phyloP scores from a whole-genome alignment of 768 basidiomycete species.

The Mycena kentingensis region DNA sequence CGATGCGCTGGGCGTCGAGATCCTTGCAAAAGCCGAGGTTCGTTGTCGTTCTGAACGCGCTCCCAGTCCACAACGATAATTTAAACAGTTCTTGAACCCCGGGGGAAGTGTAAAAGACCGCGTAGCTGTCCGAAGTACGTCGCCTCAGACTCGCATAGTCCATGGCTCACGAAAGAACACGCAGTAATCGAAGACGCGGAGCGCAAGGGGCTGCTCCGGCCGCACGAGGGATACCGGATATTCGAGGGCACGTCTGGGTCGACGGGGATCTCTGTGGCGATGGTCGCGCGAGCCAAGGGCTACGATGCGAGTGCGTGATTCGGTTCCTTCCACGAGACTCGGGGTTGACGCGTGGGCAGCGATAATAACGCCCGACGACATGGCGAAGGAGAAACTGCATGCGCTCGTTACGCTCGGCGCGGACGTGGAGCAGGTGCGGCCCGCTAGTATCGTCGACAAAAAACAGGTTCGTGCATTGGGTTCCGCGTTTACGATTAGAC shows the following conservation, averaged over 20 bases:
- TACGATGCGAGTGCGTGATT: conserved; percentile 76
- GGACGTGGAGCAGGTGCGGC: conserved; percentile 85
- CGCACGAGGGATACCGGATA: conserved; percentile 86
- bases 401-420: conserved; percentile 84
- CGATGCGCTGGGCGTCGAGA: conserved; percentile 88
- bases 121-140: conserved; percentile 86
- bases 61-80: neutral
- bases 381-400: conserved; percentile 89
- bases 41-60: conserved; percentile 12
- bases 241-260: conserved; percentile 98
- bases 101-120: conserved; percentile 98
- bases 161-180: neutral
- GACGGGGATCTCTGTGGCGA: conserved; percentile 95
- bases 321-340: neutral
- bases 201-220: conserved; percentile 74
- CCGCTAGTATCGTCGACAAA: conserved; percentile 95
- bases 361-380: conserved; percentile 88
- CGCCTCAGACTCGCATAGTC: neutral
- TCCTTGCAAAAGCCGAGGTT: conserved; percentile 94
- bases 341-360: conserved; percentile 43
- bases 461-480: conserved; percentile 65
- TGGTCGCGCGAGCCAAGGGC: conserved; percentile 88
- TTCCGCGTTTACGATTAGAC: neutral
- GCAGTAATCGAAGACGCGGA: conserved; percentile 96
- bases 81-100: conserved; percentile 85